These are phyloP conservation scores for Colletotrichum caudatum DNA, from an alignment of 2,329 filamentous ascomycete species.

Conservation along the genomic window DNA sequence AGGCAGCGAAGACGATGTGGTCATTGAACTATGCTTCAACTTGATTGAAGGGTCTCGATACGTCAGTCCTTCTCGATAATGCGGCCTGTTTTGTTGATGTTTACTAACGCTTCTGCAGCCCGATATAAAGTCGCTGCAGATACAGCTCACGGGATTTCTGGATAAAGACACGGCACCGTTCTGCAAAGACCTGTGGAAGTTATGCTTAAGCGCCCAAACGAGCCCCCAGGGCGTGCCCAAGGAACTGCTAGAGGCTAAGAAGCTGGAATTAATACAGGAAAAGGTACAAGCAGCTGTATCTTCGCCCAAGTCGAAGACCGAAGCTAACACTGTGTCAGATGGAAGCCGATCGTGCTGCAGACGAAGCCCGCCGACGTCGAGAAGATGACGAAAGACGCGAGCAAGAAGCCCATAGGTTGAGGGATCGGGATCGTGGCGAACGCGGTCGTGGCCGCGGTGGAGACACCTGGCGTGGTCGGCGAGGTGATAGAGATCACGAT, in stretches of 20 bases:
- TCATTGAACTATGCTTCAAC: constrained; percentile 85
- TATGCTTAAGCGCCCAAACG: constrained; percentile 89
- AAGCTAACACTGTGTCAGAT: constrained; percentile 63
- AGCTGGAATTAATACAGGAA: constrained; percentile 92
- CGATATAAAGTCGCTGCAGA: constrained; percentile 95
- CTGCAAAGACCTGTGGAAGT: constrained; percentile 93
- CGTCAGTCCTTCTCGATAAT: constrained; percentile 66
- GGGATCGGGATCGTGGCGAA: constrained; percentile 72
- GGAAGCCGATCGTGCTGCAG: constrained; percentile 84
- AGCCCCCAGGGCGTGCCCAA: constrained; percentile 93
- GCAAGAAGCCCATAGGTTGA: constrained; percentile 74
- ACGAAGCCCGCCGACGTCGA: constrained; percentile 77
- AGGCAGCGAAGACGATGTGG: constrained; percentile 94
- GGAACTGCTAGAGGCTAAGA: constrained; percentile 95
- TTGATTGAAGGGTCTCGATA: constrained; percentile 79
- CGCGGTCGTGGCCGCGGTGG: constrained; percentile 63
- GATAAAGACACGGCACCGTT: constrained; percentile 91
- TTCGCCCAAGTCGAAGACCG: not conserved
- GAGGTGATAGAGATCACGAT: constrained; percentile 64
- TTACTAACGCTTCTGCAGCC: constrained; percentile 68
- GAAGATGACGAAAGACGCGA: constrained; percentile 80
- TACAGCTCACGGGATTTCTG: constrained; percentile 93
- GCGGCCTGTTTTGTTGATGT: constrained; percentile 4
- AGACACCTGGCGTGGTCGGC: constrained; percentile 66
- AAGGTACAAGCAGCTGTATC: constrained; percentile 70